Base-by-base conservation (phyloP, 1,284 basidiomycete genomes). In the Mrakiaceae sp. region DNA sequence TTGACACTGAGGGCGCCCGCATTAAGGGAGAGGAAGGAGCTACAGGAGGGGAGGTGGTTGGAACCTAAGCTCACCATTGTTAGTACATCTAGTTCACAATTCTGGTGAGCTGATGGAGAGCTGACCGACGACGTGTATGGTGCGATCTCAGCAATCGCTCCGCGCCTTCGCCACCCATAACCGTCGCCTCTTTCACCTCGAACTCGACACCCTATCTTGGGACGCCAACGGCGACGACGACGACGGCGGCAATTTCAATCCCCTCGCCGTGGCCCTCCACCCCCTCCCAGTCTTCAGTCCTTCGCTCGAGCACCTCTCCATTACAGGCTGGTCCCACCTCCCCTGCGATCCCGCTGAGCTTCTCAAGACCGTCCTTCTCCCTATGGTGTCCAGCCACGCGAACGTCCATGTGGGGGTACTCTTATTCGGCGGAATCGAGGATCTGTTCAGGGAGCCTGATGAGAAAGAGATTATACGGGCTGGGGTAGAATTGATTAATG, bases 281-380 rank as follows among this genome's bases (percentile, higher is more conserved):
- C 6, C 4, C 43, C 9, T 9, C 14, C 46, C 56, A 7, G 16
- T 39, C 42, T 63, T 58, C 49, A n/a, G 46, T 11, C 56, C 56
- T 12, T 44, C 27, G 12, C 56, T 63, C 44, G 56, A 49, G 44
- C 14, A 42, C 10, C 57, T 63, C 42, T 11, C 12, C 40, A 63
- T 63, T 49, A 63, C 62, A 39, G 62, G 62, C 12, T 58, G 62
- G 62, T 40, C 39, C 14, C 27, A 39, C 39, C 39, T 52, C 14
- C 49, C 27, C 3, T 27, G 27, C 27, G 27, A 27, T 27, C 27
- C 27, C 27, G 27, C 27, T 27, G 27, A 16, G 51, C 16, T n/a
- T 39, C 11, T 53, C 14, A 1, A 4, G 8, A n/a, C 5, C 11
- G 16, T 53, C 14, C 16, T 14, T 39, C n/a, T 27, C 51, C 51